phyloP scores from a whole-genome alignment of 179 eudicot genomes.

The Drosera spatulata region DNA sequence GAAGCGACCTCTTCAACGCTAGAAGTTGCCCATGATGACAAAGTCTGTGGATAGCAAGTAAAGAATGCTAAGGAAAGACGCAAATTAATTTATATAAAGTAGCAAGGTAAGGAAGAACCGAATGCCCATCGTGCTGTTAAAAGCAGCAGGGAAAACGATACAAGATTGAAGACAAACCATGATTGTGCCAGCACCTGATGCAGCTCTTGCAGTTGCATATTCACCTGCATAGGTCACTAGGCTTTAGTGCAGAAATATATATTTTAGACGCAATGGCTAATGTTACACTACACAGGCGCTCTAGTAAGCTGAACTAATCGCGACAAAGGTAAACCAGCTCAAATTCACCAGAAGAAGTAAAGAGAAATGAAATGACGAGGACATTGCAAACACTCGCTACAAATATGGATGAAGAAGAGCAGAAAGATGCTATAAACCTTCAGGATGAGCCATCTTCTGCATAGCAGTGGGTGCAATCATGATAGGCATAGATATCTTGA shows the following conservation, averaged over 20 bases:
- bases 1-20: slow-evolving; percentile 92
- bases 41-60: slow-evolving; percentile 31
- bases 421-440: slow-evolving; percentile 24
- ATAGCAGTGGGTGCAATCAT: slow-evolving; percentile 92
- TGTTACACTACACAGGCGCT: background rate
- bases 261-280: background rate
- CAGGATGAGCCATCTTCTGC: slow-evolving; percentile 25
- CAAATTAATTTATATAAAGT: too few species aligned
- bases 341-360: background rate
- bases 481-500: slow-evolving; percentile 73
- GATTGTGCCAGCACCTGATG: slow-evolving; percentile 75
- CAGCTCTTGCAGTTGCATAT: slow-evolving; percentile 74
- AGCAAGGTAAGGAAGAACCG: background rate
- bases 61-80: too few species aligned
- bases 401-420: background rate
- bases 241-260: background rate
- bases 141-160: slow-evolving; percentile 6
- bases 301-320: background rate
- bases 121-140: background rate
- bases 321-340: background rate
- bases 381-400: background rate
- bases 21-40: slow-evolving; percentile 10
- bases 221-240: slow-evolving; percentile 51
- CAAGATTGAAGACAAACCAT: slow-evolving; percentile 43
- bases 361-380: background rate